Base-by-base conservation (phyloP, 768 basidiomycete genomes). In the Leccinum incarnatum region DNA sequence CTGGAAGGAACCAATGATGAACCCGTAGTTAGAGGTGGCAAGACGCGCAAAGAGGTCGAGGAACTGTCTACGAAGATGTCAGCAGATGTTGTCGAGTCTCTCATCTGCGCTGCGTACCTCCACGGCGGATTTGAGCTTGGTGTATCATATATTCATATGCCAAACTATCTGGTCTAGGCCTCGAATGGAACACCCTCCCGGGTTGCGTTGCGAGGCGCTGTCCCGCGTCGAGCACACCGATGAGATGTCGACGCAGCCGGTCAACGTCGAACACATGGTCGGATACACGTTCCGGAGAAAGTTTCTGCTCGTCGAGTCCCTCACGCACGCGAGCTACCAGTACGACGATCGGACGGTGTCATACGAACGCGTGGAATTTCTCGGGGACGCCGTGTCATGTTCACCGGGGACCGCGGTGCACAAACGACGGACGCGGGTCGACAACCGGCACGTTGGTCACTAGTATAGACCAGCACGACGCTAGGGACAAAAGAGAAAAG, bases 1-100 rank as follows among this genome's bases (percentile, higher is more conserved):
- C n/a, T 51, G 3, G 75, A 81, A 56, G 71, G 76, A 27, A 51
- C 30, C 9, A 60, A 62, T 17, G 65, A 66, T 1, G 67, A 65
- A 14, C 57, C 55, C 0, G 53, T 62, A 19, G 64, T 60, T 12
- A 57, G 65, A 49, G 71, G 65, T 51, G 68, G 62, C 36, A 69
- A 63, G 65, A 70, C 67, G 56, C 67, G 67, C 62, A 62, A 64
- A 55, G 67, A 58, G 53, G 55, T 56, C 21, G 72, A 76, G 54
- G 67, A 79, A 17, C 63, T 92, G 29, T 92, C 89, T 2, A 91
- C 88, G 2, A 95, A 95, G 78, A 81, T 91, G 59, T 77, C 94
- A 34, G 91, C 91, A 1, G 93, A 95, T 61, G 87, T 93, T 5
- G 80, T 93, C 6, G 93, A 96, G 72, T 83, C 91, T 3, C 74